A percentile compares a stretch with the other conserved stretches of the same genome.
Conservation (phyloP, 805 yeast species). For the Monosporozyma unispora region DNA sequence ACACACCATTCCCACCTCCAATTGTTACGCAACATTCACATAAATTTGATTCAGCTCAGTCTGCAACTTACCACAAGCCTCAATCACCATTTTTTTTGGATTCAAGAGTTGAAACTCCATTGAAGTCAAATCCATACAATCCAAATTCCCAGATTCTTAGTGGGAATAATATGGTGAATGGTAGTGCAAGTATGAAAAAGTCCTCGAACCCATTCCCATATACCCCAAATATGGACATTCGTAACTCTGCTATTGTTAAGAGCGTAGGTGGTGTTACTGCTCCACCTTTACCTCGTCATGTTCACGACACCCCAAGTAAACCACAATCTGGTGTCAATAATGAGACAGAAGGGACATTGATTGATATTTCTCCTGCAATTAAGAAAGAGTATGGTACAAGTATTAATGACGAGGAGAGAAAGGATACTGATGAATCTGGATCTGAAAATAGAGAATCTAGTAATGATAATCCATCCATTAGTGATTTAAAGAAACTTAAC, state of each 20-base stretch:
- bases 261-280: neutral
- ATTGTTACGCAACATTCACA: neutral
- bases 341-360: neutral
- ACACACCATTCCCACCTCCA: neutral
- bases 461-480: neutral
- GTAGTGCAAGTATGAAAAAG: neutral
- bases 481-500: neutral
- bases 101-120: neutral
- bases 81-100: neutral
- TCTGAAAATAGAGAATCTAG: neutral
- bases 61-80: neutral
- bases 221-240: neutral
- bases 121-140: neutral
- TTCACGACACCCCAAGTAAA: neutral
- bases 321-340: neutral
- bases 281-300: neutral
- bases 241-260: neutral
- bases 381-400: neutral
- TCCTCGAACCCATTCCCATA: conserved; percentile 2
- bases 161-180: neutral
- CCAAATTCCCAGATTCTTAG: neutral
- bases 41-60: neutral
- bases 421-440: neutral
- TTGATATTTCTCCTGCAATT: neutral
- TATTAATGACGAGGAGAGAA: neutral